Evolutionary conservation across 2,329 filamentous ascomycete genomes (phyloP).

Genomic region (Alternaria triticina): DNA sequence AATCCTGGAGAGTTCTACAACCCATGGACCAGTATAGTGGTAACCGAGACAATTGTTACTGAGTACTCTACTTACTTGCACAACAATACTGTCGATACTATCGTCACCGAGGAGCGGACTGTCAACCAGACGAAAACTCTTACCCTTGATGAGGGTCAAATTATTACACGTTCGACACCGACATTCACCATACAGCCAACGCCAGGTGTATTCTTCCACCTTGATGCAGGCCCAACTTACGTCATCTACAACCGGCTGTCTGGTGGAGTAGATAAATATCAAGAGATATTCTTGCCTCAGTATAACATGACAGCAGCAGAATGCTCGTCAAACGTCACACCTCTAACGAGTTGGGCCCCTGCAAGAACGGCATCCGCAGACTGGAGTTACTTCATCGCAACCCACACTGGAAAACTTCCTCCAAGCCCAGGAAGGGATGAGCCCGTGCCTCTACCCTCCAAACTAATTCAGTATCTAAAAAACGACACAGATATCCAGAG

Average conservation of each 20-base stretch:
- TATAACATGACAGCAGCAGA: background rate
- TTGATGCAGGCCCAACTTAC: constrained; percentile 39
- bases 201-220: constrained; percentile 14
- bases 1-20: background rate
- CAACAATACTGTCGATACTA: constrained; percentile 32
- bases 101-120: constrained; percentile 30
- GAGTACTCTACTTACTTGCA: constrained; percentile 33
- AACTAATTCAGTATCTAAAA: constrained; percentile 32
- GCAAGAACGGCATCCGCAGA: constrained; percentile 22
- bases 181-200: constrained; percentile 29
- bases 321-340: constrained; percentile 15
- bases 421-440: background rate
- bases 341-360: constrained; percentile 25
- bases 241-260: constrained; percentile 36
- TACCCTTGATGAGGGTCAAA: constrained; percentile 11
- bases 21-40: constrained; percentile 29
- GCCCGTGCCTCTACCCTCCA: constrained; percentile 27
- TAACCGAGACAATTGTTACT: constrained; percentile 36
- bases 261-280: constrained; percentile 27
- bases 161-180: constrained; percentile 30
- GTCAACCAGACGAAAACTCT: constrained; percentile 38
- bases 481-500: constrained; percentile 22
- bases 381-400: constrained; percentile 37
- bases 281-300: constrained; percentile 1
- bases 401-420: constrained; percentile 12